Conservation (phyloP, 257 asterid genomes). For the Ocimum tenuiflorum region DNA sequence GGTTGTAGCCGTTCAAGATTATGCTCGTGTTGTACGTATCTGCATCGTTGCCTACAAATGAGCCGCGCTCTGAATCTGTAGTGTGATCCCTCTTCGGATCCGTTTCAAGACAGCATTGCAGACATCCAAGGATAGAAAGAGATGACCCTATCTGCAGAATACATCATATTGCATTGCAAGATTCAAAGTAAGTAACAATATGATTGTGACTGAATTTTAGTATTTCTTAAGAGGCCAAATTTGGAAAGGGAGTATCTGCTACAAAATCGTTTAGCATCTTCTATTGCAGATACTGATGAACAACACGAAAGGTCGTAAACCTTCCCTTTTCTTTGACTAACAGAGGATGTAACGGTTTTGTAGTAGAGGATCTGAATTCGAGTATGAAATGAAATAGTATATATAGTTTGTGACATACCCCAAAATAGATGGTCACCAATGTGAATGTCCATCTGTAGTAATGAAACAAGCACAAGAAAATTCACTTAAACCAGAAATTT, state of each 20-base stretch:
- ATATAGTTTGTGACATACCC: conserved; percentile 37
- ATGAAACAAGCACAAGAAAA: conserved; percentile 16
- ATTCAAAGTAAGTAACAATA: not conserved
- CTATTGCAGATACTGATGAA: no score
- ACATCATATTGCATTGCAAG: not conserved
- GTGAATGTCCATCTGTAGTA: conserved; percentile 85
- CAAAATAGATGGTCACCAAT: conserved; percentile 68
- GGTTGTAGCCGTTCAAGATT: conserved; percentile 23
- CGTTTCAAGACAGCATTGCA: conserved; percentile 23
- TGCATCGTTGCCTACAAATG: conserved; percentile 28
- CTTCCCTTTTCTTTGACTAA: no score
- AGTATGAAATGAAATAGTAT: no score
- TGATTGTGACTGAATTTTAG: no score
- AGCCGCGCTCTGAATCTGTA: conserved; percentile 46
- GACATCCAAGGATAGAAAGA: conserved; percentile 53
- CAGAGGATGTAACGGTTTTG: no score
- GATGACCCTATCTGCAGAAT: conserved; percentile 53
- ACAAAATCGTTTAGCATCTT: no score
- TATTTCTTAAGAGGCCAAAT: no score
- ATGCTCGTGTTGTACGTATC: conserved; percentile 9
- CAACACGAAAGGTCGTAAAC: no score
- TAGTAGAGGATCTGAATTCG: no score
- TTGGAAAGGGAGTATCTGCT: no score
- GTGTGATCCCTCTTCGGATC: conserved; percentile 17
- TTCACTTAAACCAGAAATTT: not conserved